Evolutionary conservation across 768 basidiomycete species (phyloP).

Genomic region (Leccinum truebloodii): DNA sequence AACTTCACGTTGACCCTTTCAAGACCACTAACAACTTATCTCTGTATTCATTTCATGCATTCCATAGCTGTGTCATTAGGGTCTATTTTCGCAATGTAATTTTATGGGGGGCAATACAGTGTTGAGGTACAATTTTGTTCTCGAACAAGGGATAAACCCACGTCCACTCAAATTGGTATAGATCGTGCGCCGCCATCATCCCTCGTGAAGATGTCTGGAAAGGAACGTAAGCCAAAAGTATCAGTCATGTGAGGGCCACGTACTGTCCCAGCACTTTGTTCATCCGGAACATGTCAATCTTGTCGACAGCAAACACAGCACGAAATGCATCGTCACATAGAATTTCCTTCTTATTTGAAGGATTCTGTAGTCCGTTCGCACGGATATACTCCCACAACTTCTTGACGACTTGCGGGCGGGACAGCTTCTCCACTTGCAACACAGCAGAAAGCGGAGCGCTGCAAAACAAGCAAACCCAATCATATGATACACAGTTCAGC

Average conservation of each 20-base stretch:
- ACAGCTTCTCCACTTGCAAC: conserved; percentile 64
- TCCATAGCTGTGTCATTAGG: conserved; percentile 3
- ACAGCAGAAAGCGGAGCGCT: conserved; percentile 77
- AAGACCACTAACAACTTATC: conserved; percentile 2
- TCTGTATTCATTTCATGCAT: background rate
- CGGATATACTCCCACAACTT: conserved; percentile 91
- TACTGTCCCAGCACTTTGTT: conserved; percentile 86
- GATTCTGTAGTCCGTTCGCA: conserved; percentile 79
- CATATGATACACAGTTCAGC: conserved; percentile 8
- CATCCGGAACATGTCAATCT: conserved; percentile 94
- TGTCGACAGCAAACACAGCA: conserved; percentile 77
- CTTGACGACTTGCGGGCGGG: conserved; percentile 90
- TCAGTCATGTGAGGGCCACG: conserved; percentile 20
- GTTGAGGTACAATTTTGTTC: conserved; percentile 13
- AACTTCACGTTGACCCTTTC: background rate
- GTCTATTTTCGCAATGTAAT: conserved; percentile 11
- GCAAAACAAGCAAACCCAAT: conserved; percentile 1
- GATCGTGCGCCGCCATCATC: conserved; percentile 9
- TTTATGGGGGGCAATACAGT: conserved; percentile 12
- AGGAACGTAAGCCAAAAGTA: conserved; percentile 1
- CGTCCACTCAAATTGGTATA: conserved; percentile 1
- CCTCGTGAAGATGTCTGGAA: conserved; percentile 35
- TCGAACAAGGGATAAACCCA: background rate
- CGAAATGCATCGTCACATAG: conserved; percentile 73
- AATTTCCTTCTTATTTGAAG: conserved; percentile 79